These are phyloP conservation scores for Adansonia grandidieri DNA, from an alignment of 441 rosid genomes.

Conservation along the genomic window DNA sequence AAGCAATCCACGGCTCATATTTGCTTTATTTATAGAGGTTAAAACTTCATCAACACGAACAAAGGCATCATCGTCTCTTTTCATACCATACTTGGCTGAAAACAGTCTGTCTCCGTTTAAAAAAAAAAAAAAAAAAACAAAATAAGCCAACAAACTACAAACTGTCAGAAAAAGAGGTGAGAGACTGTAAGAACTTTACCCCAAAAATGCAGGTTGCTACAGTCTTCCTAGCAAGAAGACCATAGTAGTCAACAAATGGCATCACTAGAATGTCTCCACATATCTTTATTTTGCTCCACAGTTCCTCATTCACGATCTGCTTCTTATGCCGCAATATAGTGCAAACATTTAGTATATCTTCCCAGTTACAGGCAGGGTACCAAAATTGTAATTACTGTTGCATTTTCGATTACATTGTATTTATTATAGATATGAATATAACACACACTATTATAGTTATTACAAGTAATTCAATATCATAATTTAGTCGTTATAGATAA, in stretches of 20 bases:
- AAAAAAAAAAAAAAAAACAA: conserved; percentile 13
- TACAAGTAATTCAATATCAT: no score
- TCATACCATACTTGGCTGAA: conserved; percentile 84
- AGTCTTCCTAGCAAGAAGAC: conserved; percentile 93
- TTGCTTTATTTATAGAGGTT: conserved; percentile 60
- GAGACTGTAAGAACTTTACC: conserved; percentile 47
- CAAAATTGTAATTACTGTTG: no score
- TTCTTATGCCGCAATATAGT: conserved; percentile 72
- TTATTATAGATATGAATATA: no score
- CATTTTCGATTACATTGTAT: no score
- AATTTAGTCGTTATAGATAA: no score
- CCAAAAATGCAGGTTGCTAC: conserved; percentile 94
- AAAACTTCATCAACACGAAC: conserved; percentile 89
- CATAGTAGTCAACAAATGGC: conserved; percentile 98
- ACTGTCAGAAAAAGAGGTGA: not conserved
- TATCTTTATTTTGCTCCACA: conserved; percentile 83
- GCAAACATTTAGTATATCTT: no score
- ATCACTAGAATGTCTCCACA: conserved; percentile 86
- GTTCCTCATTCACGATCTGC: conserved; percentile 85
- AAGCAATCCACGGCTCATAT: conserved; percentile 64
- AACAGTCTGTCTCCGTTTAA: conserved; percentile 55
- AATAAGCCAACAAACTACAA: conserved; percentile 24
- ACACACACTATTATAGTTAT: no score
- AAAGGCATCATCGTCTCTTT: conserved; percentile 98
- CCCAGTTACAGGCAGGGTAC: no score